Percentiles rank a stretch among this genome's conserved stretches.
Evolutionary conservation across 768 basidiomycete genomes (phyloP).

Genomic region (Lactarius trivialis): DNA sequence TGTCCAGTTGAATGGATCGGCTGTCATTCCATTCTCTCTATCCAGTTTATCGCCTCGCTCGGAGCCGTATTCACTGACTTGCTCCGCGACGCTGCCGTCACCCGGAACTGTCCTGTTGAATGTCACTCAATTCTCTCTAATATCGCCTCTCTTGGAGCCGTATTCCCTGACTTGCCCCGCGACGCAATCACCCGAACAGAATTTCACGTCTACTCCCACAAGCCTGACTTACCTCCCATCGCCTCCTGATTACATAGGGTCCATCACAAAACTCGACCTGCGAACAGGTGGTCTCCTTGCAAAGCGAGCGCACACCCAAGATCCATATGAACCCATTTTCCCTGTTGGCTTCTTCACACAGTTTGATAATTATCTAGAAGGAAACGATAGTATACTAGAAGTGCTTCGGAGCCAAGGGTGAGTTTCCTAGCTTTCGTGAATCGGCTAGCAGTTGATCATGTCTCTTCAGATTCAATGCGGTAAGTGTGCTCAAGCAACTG

Average conservation of each 20-base stretch:
- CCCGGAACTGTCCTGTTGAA: conserved; percentile 36
- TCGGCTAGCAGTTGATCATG: not conserved
- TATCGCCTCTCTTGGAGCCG: conserved; percentile 29
- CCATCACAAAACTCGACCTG: conserved; percentile 44
- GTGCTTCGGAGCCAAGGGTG: conserved; percentile 54
- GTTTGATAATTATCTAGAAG: conserved; percentile 49
- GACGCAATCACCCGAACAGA: conserved; percentile 25
- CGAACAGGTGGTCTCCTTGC: conserved; percentile 40
- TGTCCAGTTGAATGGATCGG: conserved; percentile 36
- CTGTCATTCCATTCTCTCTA: conserved; percentile 34
- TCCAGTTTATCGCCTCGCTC: conserved; percentile 28
- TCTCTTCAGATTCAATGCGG: conserved; percentile 35
- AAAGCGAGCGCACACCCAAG: conserved; percentile 28
- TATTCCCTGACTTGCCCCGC: conserved; percentile 35
- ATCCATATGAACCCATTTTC: conserved; percentile 38
- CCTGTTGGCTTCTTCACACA: conserved; percentile 72
- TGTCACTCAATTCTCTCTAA: conserved; percentile 32
- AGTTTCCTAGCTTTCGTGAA: not conserved
- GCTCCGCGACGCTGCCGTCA: conserved; percentile 27
- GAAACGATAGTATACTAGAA: conserved; percentile 47
- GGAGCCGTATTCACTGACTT: conserved; percentile 31
- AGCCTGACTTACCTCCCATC: conserved; percentile 38
- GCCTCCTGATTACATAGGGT: conserved; percentile 29
- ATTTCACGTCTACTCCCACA: conserved; percentile 29
- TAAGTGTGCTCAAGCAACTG: conserved; percentile 25